A percentile compares a stretch with the other conserved stretches of the same genome.
Conservation (phyloP, 1,284 basidiomycete genomes). For the Athelia sp. region DNA sequence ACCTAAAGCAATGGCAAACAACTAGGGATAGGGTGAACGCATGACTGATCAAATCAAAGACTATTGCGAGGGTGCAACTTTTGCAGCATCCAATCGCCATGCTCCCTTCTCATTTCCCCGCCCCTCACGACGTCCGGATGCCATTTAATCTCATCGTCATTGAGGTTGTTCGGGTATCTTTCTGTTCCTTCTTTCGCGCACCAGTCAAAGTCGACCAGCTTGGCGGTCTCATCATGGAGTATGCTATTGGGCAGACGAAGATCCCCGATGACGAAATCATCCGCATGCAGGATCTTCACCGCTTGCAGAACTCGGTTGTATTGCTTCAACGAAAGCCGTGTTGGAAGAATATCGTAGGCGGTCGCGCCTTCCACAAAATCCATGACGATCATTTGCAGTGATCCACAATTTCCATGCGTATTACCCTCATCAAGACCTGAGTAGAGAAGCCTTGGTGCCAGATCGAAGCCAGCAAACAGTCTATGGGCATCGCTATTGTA, state of each 20-base stretch:
- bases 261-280: slow-evolving; percentile 13
- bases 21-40: no score
- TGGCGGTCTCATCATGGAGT: background rate
- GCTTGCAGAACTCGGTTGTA: background rate
- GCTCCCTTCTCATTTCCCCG: background rate
- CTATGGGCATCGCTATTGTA: slow-evolving; percentile 10
- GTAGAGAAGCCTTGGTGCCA: slow-evolving; percentile 11
- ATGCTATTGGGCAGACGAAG: slow-evolving; percentile 13
- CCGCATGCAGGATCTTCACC: slow-evolving; percentile 5
- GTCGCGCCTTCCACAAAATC: slow-evolving; percentile 5
- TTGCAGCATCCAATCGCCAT: background rate
- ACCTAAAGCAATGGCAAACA: no score
- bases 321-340: background rate
- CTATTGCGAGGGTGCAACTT: no score
- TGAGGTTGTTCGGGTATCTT: background rate
- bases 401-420: slow-evolving; percentile 1
- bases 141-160: background rate
- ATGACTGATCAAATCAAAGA: no score
- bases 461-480: slow-evolving; percentile 2
- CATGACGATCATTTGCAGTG: slow-evolving; percentile 19
- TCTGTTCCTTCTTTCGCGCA: background rate
- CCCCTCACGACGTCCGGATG: background rate
- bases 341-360: background rate
- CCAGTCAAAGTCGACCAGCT: slow-evolving; percentile 1
- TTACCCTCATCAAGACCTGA: slow-evolving; percentile 1